phyloP scores from a whole-genome alignment of 345 rosid species.

The Hypericum perforatum region DNA sequence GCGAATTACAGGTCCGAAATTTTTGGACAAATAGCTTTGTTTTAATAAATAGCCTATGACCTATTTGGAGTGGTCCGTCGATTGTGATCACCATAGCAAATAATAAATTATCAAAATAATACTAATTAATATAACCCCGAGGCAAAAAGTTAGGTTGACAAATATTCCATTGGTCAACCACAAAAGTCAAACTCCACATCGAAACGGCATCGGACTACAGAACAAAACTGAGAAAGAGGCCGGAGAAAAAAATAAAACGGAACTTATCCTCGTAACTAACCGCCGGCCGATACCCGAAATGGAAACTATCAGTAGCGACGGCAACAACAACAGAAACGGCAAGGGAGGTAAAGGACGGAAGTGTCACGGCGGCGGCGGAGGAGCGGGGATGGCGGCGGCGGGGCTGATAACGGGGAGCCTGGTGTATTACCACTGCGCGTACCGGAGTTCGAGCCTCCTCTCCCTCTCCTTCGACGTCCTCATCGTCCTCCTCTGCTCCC shows the following conservation, averaged over 20 bases:
- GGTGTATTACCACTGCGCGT: slow-evolving; percentile 68
- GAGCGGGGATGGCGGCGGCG: slow-evolving; percentile 17
- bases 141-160: no score
- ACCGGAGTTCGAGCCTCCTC: slow-evolving; percentile 62
- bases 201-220: not conserved
- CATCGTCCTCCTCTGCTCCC: slow-evolving; percentile 94
- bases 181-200: no score
- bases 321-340: not conserved
- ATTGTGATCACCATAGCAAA: no score
- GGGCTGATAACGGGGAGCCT: slow-evolving; percentile 19
- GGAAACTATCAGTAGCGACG: not conserved
- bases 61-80: no score
- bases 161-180: no score
- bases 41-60: no score
- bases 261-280: no score
- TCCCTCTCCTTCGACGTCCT: slow-evolving; percentile 80
- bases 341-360: not conserved
- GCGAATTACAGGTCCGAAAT: no score
- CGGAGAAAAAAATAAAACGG: not conserved
- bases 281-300: no score
- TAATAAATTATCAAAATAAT: no score
- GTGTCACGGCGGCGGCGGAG: slow-evolving; percentile 2
- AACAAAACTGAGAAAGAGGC: not conserved
- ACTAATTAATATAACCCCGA: no score
- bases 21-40: no score